Base-by-base conservation (phyloP, 768 basidiomycete genomes). In the Rhodotorula diobovata region DNA sequence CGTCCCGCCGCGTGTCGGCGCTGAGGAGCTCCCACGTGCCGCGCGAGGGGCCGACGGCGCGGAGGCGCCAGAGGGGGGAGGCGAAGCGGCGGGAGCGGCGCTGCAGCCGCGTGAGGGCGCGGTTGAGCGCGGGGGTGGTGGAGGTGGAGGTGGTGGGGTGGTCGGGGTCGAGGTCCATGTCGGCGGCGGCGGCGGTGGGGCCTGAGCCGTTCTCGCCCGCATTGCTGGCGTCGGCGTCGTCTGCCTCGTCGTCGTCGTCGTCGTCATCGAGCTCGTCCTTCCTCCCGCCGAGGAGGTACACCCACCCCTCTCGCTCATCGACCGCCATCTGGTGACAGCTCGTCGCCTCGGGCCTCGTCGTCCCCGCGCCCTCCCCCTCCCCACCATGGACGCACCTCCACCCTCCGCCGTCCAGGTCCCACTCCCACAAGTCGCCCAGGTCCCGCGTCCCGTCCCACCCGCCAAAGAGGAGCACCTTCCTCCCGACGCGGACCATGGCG, bases 1-100 rank as follows among this genome's bases (percentile, higher is more conserved):
- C 68, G 7, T 72, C 71, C 18, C 51, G 48, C 35, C 66, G 53
- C 23, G 68, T 70, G 56, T 76, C 74, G 34, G n/a, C 34, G 34
- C 65, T 64, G 48, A 76, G 23, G 11, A 61, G 50, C 53, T 76
- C 74, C 74, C 74, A 76, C 45, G n/a, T 41, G 7, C 74, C 73
- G 37, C 54, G 21, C 1, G 53, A 67, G 2, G 67, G 68, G 2
- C 71, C 74, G 5, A 50, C 61, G 4, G 71, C 71, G 37, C 66
- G 70, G 61, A 64, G 72, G 25, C 74, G 46, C 74, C 74, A 76
- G 16, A 76, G 67, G 30, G 70, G 68, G 45, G 45, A 54, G 53
- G 21, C n/a, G 58, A 30, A 37, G 39, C 54, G 28, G 7, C 3
- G 14, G 14, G 28, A 12, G 51, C 51, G 51, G 51, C 51, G 51